Evolutionary conservation across 2,329 filamentous ascomycete genomes (phyloP).

Genomic region (Alternaria atra): DNA sequence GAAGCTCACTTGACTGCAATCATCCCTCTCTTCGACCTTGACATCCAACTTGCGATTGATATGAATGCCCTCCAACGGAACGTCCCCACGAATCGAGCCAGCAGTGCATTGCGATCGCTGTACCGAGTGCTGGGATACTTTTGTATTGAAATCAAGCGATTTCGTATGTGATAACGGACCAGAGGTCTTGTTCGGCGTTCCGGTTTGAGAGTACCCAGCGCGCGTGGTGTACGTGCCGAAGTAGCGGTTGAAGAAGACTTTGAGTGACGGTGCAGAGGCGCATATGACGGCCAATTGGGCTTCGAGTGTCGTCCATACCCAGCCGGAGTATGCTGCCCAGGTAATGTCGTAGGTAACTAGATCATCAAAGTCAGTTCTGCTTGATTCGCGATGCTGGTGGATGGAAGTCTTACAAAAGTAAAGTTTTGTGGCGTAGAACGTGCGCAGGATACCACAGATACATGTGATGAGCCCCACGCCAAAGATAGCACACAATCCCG

Average conservation of each 20-base stretch:
- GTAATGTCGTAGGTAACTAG: slow-evolving; percentile 52
- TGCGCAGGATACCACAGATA: slow-evolving; percentile 49
- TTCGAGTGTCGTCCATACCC: slow-evolving; percentile 54
- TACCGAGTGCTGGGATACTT: not conserved
- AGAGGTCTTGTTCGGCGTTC: slow-evolving; percentile 10
- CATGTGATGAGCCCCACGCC: slow-evolving; percentile 54
- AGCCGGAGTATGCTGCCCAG: slow-evolving; percentile 51
- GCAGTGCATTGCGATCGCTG: slow-evolving; percentile 4
- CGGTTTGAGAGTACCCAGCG: slow-evolving; percentile 16
- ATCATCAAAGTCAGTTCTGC: not conserved
- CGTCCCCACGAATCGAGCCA: slow-evolving; percentile 11
- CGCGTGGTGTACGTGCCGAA: slow-evolving; percentile 33
- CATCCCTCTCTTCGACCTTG: slow-evolving; percentile 30
- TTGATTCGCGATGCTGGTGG: no score
- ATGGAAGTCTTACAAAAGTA: slow-evolving; percentile 34
- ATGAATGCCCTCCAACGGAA: slow-evolving; percentile 34
- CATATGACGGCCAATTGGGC: slow-evolving; percentile 55
- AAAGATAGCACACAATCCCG: slow-evolving; percentile 56
- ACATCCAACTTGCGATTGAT: slow-evolving; percentile 33
- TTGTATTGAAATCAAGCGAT: not conserved
- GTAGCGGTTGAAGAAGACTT: slow-evolving; percentile 56
- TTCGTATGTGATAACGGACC: not conserved
- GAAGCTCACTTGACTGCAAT: slow-evolving; percentile 27
- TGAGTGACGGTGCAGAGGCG: slow-evolving; percentile 55
- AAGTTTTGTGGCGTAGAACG: slow-evolving; percentile 48